Evolutionary conservation across 2,329 filamentous ascomycete species (phyloP).

Genomic region (Cryphonectria japonica): DNA sequence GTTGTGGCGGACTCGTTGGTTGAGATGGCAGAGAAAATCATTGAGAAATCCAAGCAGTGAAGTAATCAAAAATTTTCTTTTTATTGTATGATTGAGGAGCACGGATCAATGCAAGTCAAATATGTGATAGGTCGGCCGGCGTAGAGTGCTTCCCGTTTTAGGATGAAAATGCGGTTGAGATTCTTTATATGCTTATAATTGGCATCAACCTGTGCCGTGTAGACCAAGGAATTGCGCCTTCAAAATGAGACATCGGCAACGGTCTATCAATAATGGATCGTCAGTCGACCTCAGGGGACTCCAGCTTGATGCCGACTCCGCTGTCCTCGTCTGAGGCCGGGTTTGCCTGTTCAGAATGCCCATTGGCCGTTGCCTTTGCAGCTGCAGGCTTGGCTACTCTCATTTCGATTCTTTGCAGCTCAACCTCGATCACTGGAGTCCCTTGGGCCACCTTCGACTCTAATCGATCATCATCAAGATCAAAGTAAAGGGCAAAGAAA

Average conservation of each 20-base stretch:
- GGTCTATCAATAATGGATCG: background rate
- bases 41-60: constrained; percentile 33
- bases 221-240: background rate
- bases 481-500: constrained; percentile 53
- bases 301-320: constrained; percentile 9
- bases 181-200: background rate
- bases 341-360: background rate
- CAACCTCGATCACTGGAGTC: constrained; percentile 58
- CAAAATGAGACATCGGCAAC: background rate
- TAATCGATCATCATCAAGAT: constrained; percentile 50
- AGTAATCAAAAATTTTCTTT: background rate
- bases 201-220: background rate
- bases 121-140: background rate
- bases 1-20: constrained; percentile 50
- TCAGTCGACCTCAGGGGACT: constrained; percentile 27
- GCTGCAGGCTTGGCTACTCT: constrained; percentile 15
- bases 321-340: background rate
- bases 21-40: constrained; percentile 51
- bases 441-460: constrained; percentile 49
- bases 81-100: background rate
- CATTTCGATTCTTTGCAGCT: constrained; percentile 57
- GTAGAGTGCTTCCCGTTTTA: background rate
- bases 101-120: background rate
- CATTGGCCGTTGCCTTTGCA: background rate
- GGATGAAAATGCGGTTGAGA: background rate